These are phyloP conservation scores for Fusarium anguioides DNA, from an alignment of 2,329 filamentous ascomycete genomes.

Conservation along the genomic window DNA sequence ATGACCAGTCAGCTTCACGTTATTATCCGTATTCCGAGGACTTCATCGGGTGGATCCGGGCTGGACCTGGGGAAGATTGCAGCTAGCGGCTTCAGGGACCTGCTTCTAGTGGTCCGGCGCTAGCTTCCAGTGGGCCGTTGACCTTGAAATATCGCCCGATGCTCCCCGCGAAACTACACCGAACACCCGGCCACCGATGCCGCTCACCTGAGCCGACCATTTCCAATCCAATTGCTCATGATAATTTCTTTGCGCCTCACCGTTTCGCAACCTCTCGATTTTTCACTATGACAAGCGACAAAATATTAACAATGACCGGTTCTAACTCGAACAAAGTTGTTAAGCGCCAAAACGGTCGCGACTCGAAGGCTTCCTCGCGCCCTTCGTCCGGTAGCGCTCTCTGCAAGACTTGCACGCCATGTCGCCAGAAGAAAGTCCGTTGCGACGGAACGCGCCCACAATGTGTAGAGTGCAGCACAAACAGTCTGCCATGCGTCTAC, in stretches of 20 bases:
- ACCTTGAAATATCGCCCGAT: slow-evolving; percentile 39
- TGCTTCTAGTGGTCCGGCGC: slow-evolving; percentile 35
- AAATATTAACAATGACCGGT: slow-evolving; percentile 31
- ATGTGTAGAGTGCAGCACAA: slow-evolving; percentile 48
- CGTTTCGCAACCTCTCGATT: no score
- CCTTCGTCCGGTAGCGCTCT: slow-evolving; percentile 41
- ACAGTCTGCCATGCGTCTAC: slow-evolving; percentile 47
- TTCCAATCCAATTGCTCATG: slow-evolving; percentile 8
- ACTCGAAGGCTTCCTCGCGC: slow-evolving; percentile 36
- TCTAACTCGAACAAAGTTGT: slow-evolving; percentile 42
- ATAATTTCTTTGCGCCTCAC: neutral
- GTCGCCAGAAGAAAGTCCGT: slow-evolving; percentile 52
- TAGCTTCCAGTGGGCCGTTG: slow-evolving; percentile 34
- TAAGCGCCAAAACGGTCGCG: slow-evolving; percentile 35
- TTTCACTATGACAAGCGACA: no score
- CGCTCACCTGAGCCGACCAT: slow-evolving; percentile 35
- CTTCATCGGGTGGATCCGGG: slow-evolving; percentile 37
- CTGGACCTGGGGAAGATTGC: slow-evolving; percentile 32
- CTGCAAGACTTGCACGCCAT: slow-evolving; percentile 52
- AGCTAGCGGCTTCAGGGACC: slow-evolving; percentile 24
- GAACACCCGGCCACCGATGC: slow-evolving; percentile 37
- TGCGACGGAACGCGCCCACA: slow-evolving; percentile 50
- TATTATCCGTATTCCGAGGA: slow-evolving; percentile 23
- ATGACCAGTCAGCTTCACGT: slow-evolving; percentile 20
- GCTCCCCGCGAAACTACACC: slow-evolving; percentile 26